phyloP scores from a whole-genome alignment of 345 rosid species.

The Camelina sativa region DNA sequence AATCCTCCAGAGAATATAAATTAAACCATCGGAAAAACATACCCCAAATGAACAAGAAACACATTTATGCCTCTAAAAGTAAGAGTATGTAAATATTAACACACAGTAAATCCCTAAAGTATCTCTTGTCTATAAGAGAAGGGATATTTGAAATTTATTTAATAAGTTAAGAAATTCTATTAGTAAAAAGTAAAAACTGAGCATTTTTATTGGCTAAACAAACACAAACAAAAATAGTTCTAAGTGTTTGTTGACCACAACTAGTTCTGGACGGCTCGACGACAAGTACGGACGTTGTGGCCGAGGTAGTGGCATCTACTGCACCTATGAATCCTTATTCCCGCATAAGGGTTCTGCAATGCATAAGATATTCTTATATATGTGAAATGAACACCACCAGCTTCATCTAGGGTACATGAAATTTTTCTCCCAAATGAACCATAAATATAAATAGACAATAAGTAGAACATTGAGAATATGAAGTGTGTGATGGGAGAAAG shows the following conservation, averaged over 20 bases:
- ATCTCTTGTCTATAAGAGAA: too few relatives aligned
- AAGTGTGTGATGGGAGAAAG: neutral
- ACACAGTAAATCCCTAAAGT: too few relatives aligned
- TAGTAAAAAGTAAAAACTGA: neutral
- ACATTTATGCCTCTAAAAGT: too few relatives aligned
- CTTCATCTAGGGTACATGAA: too few relatives aligned
- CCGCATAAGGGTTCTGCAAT: slow-evolving; percentile 27
- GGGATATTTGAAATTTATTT: too few relatives aligned
- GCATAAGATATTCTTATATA: neutral
- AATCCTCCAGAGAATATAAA: too few relatives aligned
- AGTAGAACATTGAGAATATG: neutral
- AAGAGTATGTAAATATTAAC: too few relatives aligned
- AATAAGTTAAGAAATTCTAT: neutral
- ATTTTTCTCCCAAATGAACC: too few relatives aligned
- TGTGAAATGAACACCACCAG: neutral
- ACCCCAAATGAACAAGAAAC: too few relatives aligned
- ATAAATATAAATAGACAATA: neutral
- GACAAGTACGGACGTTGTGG: slow-evolving; percentile 30
- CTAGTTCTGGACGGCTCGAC: neutral
- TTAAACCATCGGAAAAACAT: too few relatives aligned
- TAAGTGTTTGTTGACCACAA: neutral
- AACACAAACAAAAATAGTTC: neutral
- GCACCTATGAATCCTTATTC: neutral
- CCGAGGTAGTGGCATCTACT: slow-evolving; percentile 24
- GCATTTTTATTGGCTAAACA: neutral